Base-by-base conservation (phyloP, 2,329 filamentous ascomycete genomes). In the Acrodontium crateriforme region DNA sequence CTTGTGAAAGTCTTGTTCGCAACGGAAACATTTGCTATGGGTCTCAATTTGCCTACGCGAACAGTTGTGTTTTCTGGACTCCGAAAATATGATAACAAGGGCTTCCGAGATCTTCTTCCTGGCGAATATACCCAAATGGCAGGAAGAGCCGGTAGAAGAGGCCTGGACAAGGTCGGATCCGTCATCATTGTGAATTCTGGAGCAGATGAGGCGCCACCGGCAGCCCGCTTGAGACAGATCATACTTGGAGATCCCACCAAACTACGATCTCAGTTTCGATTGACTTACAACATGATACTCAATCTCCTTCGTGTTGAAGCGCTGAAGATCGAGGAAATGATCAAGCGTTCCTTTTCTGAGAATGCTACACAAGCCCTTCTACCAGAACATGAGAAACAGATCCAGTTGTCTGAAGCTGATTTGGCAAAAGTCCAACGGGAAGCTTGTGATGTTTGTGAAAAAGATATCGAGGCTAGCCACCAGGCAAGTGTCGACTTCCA, bases 71-170 rank as follows among this genome's bases (percentile, higher is more conserved):
- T 98, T 54, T 95, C 89, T 8, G 89, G 89, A 7, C 93, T 89
- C 55, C 74, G 89, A 28, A 98, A 98, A 53, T 87, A 94, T 41
- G 89, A 98, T 47, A 89, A 89, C 5, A 80, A 89, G 42, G 72
- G 73, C 3, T 95, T 95, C 60, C 70, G 89, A 40, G 89, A 94
- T 49, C 64, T 98, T 0, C 65, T 93, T 0, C 85, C 89, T 0
- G 89, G 89, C 10, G 89, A 98, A 52, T 98, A 98, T 51, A 98
- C 89, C 2, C 89, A 98, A 46, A 98, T 98, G 89, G 87, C 89
- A 14, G 89, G 89, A 18, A 72, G 89, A 59, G 89, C 89, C 28
- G 89, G 89, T 27, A 77, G 89, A 45, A 74, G 89, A 65, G 89
- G 89, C 43, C 69, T 95, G 9, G 89, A 98, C 51, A 76, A 78